phyloP scores from a whole-genome alignment of 345 rosid species.

The Excoecaria cochinchinensis region DNA sequence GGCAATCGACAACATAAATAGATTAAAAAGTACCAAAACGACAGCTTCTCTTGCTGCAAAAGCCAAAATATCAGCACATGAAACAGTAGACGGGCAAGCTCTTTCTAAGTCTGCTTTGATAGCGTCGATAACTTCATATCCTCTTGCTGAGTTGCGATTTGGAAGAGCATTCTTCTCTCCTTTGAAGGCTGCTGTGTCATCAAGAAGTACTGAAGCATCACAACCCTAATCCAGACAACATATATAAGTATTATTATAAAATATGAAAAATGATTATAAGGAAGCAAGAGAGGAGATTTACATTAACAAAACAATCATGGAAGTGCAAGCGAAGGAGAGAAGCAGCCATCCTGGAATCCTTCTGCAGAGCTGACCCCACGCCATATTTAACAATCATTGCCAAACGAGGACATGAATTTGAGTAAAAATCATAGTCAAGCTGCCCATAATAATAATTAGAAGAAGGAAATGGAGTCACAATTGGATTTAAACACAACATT shows the following conservation, averaged over 20 bases:
- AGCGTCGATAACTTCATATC: conserved; percentile 66
- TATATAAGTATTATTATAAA: background rate
- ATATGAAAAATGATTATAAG: background rate
- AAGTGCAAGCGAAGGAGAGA: conserved; percentile 87
- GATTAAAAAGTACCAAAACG: conserved; percentile 35
- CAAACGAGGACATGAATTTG: conserved; percentile 62
- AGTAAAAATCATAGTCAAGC: conserved; percentile 58
- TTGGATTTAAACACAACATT: conserved; percentile 12
- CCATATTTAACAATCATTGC: conserved; percentile 55
- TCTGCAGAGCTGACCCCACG: conserved; percentile 58
- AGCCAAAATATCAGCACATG: conserved; percentile 73
- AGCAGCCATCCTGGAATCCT: conserved; percentile 73
- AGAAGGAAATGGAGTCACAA: conserved; percentile 12
- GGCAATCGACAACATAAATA: too few species aligned
- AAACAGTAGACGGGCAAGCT: conserved; percentile 64
- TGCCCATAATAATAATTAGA: conserved; percentile 10
- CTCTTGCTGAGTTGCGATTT: conserved; percentile 70
- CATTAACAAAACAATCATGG: conserved; percentile 86
- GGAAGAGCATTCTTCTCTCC: conserved; percentile 75
- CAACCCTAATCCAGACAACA: conserved; percentile 45
- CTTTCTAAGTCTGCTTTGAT: conserved; percentile 68
- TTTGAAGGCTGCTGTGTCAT: conserved; percentile 52
- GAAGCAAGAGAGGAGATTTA: conserved; percentile 22
- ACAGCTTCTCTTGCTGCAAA: conserved; percentile 86
- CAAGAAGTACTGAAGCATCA: conserved; percentile 78